phyloP scores from a whole-genome alignment of 495 filamentous ascomycete genomes.

The Penicillium lividum region DNA sequence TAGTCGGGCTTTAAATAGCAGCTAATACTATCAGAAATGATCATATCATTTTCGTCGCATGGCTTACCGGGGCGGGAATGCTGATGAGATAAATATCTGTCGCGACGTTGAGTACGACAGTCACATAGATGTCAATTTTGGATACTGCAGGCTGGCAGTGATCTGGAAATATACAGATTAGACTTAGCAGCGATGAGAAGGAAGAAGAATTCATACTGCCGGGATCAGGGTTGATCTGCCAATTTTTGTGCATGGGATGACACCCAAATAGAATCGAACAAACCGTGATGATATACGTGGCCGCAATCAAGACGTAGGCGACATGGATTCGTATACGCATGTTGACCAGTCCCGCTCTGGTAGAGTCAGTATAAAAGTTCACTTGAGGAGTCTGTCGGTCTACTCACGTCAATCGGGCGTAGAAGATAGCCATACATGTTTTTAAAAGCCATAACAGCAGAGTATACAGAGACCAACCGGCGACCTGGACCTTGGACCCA shows the following conservation, averaged over 20 bases:
- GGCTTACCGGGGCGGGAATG: slow-evolving; percentile 53
- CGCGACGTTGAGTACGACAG: slow-evolving; percentile 51
- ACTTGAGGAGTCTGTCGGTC: not conserved
- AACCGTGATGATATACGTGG: slow-evolving; percentile 56
- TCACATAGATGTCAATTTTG: slow-evolving; percentile 47
- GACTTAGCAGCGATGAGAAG: not conserved
- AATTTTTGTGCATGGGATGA: slow-evolving; percentile 53
- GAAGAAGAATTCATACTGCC: slow-evolving; percentile 39
- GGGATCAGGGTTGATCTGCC: slow-evolving; percentile 59
- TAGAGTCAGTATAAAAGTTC: not conserved
- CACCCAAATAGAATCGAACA: slow-evolving; percentile 57
- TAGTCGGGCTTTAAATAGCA: slow-evolving; percentile 56
- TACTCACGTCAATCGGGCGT: slow-evolving; percentile 59
- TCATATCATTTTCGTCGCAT: not conserved
- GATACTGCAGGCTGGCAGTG: slow-evolving; percentile 51
- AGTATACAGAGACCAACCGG: slow-evolving; percentile 59
- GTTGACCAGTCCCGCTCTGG: slow-evolving; percentile 47
- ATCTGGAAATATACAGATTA: slow-evolving; percentile 18
- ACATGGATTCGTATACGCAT: slow-evolving; percentile 52
- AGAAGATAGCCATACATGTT: slow-evolving; percentile 59
- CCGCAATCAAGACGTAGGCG: slow-evolving; percentile 52
- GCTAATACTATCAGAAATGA: slow-evolving; percentile 28
- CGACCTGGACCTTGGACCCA: slow-evolving; percentile 58
- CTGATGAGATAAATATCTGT: slow-evolving; percentile 59
- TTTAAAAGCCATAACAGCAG: slow-evolving; percentile 61